Base-by-base conservation (phyloP, 148 eudicot genomes). In the Amaranthus hypochondriacus region DNA sequence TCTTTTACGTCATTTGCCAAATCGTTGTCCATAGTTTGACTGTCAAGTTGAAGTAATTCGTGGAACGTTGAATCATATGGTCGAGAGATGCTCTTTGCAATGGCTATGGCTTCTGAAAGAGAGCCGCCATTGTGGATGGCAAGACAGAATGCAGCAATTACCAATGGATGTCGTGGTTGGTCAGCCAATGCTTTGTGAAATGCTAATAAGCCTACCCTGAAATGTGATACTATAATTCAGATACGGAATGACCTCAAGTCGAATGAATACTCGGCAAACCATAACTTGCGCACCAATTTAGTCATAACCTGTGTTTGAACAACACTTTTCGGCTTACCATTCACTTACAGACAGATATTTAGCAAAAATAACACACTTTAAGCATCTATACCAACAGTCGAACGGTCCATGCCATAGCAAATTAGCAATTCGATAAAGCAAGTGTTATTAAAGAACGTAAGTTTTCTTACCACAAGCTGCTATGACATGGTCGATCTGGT, bases 401-500 rank as follows among this genome's bases (percentile, higher is more conserved):
- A 4, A 4, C 9, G 62, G 53, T 39, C 71, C 71, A 73, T 61
- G 7, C 63, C 68, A 44, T 9, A 46, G 15, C 48, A 49, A 50
- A 28, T 28, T 28, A 28, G 39, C 39, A 28, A 28, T 28, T n/a
- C 73, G 51, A 8, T 5, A 12, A 68, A 60, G 53, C 44, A 43
- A 14, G 6, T 59, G 39, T 48, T 68, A 68, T 28, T 6, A 42
- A 9, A 48, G 7, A 4, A 49, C 18, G 46, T 56, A 46, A 55
- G 69, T 69, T 63, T 70, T 9, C 73, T 74, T 74, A 79, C 81
- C 81, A 79, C 63, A 79, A 69, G 65, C 81, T 79, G 78, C 74
- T 79, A 56, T 79, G 77, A 62, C 81, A 79, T 57, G 81, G 81
- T 49, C 71, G 78, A 63, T 79, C 81, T 56, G 81, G 81, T 69